phyloP scores from a whole-genome alignment of 2,329 filamentous ascomycete species.

The Alternaria sp. region DNA sequence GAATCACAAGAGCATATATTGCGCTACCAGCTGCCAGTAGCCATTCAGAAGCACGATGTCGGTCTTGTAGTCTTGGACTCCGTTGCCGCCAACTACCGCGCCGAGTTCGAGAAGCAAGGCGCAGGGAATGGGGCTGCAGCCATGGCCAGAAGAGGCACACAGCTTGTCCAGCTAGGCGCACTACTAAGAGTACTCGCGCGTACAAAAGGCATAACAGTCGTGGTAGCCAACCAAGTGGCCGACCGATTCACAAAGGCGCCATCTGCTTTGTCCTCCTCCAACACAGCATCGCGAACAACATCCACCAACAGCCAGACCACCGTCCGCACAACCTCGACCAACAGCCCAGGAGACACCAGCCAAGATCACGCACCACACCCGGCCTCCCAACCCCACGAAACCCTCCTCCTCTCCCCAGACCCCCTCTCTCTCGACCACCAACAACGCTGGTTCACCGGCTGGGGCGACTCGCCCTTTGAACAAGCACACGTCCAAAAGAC shows the following conservation, averaged over 20 bases:
- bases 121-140: conserved; percentile 46
- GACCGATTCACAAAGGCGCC: conserved; percentile 72
- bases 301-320: conserved; percentile 9
- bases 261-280: conserved; percentile 32
- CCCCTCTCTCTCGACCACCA: conserved; percentile 84
- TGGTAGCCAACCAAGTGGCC: conserved; percentile 94
- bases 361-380: conserved; percentile 29
- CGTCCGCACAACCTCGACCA: conserved; percentile 26
- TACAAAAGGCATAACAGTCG: conserved; percentile 78
- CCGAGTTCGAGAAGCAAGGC: conserved; percentile 75
- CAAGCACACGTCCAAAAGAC: conserved; percentile 68
- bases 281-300: conserved; percentile 38
- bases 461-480: conserved; percentile 71
- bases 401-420: conserved; percentile 55
- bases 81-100: conserved; percentile 93
- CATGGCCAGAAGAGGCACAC: conserved; percentile 77
- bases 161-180: conserved; percentile 79
- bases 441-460: conserved; percentile 93
- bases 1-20: conserved; percentile 96
- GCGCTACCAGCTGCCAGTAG: conserved; percentile 88
- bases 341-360: conserved; percentile 34
- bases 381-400: conserved; percentile 26
- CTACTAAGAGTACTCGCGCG: conserved; percentile 79
- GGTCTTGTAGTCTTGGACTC: conserved; percentile 89
- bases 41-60: conserved; percentile 76